Conservation (phyloP, 192 early-diverging fungal species). For the Rhizophagus clarus region DNA sequence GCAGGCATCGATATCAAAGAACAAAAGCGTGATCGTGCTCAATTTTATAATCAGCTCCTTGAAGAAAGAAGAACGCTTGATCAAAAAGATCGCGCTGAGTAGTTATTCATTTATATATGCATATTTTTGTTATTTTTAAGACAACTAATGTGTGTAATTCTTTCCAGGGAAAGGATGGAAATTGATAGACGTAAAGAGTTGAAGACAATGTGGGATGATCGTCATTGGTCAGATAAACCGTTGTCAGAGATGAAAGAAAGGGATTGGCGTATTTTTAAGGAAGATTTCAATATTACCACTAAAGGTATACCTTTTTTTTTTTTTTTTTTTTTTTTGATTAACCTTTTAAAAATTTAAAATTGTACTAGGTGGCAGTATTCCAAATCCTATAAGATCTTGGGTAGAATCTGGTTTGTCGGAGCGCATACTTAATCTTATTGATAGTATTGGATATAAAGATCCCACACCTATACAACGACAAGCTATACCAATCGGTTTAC, state of each 20-base stretch:
- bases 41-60: conserved; percentile 71
- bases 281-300: conserved; percentile 94
- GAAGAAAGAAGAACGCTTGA: conserved; percentile 59
- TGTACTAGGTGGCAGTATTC: conserved; percentile 73
- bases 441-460: conserved; percentile 85
- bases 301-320: conserved; percentile 61
- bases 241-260: conserved; percentile 91
- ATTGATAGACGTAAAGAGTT: conserved; percentile 65
- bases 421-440: conserved; percentile 74
- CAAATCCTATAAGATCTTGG: conserved; percentile 90
- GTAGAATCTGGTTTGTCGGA: conserved; percentile 74
- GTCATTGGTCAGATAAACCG: conserved; percentile 94
- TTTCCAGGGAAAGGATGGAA: conserved; percentile 59
- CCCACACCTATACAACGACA: conserved; percentile 98
- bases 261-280: conserved; percentile 99
- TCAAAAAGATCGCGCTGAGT: conserved; percentile 62
- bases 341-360: not conserved
- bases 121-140: not conserved
- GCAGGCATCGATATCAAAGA: conserved; percentile 85
- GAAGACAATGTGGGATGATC: conserved; percentile 80
- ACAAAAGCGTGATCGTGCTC: conserved; percentile 63
- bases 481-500: conserved; percentile 93
- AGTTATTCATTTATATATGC: conserved; percentile 7
- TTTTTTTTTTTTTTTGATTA: not conserved
- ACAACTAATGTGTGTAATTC: conserved; percentile 7